Conservation (phyloP, 2,329 filamentous ascomycete species). For the Teratosphaeria gauchensis region DNA sequence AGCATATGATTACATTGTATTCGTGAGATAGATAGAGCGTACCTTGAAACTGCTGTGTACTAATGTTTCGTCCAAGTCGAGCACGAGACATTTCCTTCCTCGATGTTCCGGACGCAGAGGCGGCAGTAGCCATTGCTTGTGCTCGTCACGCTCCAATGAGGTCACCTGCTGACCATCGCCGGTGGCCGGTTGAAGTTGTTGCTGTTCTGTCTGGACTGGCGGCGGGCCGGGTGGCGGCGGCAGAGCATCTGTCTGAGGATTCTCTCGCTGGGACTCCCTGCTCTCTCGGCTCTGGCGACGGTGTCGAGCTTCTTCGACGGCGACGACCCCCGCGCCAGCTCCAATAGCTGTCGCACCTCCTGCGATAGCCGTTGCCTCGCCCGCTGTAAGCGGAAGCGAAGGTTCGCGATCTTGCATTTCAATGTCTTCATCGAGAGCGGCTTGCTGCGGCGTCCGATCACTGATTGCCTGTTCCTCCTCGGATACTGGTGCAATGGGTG, state of each 20-base stretch:
- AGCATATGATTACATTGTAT: background rate
- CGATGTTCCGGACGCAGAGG: constrained; percentile 68
- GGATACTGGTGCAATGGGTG: constrained; percentile 31
- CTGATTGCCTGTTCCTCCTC: constrained; percentile 31
- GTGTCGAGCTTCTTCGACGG: constrained; percentile 8
- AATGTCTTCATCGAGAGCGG: constrained; percentile 44
- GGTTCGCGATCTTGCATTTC: constrained; percentile 53
- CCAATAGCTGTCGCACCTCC: constrained; percentile 4
- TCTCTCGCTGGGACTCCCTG: constrained; percentile 17
- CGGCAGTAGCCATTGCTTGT: constrained; percentile 67
- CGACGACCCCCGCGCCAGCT: constrained; percentile 3
- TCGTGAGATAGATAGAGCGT: constrained; percentile 6
- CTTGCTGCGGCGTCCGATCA: constrained; percentile 41
- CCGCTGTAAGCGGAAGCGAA: constrained; percentile 39
- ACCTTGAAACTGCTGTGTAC: constrained; percentile 99
- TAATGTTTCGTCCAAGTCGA: constrained; percentile 92
- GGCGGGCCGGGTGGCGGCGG: constrained; percentile 44
- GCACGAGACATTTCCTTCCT: constrained; percentile 85
- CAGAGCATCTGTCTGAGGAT: constrained; percentile 31
- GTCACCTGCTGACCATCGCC: constrained; percentile 18
- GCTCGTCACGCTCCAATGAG: constrained; percentile 33
- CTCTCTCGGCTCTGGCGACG: constrained; percentile 6
- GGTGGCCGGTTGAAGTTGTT: constrained; percentile 3
- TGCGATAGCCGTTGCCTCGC: constrained; percentile 34
- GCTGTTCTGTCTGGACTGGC: constrained; percentile 17